Evolutionary conservation across 2,329 filamentous ascomycete genomes (phyloP).

Genomic region (Cercospora sojina): DNA sequence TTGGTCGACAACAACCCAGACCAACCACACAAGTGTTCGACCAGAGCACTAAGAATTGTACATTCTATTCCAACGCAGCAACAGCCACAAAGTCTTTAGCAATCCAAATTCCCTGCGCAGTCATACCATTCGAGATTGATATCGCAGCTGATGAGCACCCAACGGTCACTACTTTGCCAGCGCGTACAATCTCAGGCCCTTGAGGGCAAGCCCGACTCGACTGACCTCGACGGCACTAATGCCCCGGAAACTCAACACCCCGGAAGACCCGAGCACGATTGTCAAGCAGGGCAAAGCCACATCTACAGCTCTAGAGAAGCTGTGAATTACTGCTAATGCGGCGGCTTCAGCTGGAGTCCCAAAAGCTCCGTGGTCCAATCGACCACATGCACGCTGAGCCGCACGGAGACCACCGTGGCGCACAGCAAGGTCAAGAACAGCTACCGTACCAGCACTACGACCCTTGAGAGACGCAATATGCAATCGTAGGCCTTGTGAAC

Average conservation of each 20-base stretch:
- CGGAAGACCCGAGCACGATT: neutral
- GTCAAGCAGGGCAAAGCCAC: neutral
- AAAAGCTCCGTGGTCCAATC: neutral
- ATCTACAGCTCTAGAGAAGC: neutral
- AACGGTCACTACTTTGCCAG: neutral
- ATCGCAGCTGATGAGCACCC: neutral
- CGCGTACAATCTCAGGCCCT: neutral
- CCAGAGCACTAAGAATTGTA: too few relatives aligned
- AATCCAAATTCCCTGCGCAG: neutral
- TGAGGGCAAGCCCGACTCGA: neutral
- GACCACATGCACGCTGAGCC: neutral
- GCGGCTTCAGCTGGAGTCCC: neutral
- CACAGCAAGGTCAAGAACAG: neutral
- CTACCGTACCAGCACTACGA: neutral
- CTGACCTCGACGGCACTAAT: neutral
- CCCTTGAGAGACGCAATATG: too few relatives aligned
- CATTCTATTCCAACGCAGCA: too few relatives aligned
- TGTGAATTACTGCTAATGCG: neutral
- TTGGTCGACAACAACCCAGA: too few relatives aligned
- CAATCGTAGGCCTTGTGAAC: neutral
- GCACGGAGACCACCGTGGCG: neutral
- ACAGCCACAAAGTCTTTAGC: neutral
- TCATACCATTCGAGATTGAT: neutral
- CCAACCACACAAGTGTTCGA: too few relatives aligned
- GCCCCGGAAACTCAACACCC: neutral